Evolutionary conservation across 2,329 filamentous ascomycete species (phyloP), one percentile per base, ranked within the genome.

Genomic region (Rutstroemia sp.): DNA sequence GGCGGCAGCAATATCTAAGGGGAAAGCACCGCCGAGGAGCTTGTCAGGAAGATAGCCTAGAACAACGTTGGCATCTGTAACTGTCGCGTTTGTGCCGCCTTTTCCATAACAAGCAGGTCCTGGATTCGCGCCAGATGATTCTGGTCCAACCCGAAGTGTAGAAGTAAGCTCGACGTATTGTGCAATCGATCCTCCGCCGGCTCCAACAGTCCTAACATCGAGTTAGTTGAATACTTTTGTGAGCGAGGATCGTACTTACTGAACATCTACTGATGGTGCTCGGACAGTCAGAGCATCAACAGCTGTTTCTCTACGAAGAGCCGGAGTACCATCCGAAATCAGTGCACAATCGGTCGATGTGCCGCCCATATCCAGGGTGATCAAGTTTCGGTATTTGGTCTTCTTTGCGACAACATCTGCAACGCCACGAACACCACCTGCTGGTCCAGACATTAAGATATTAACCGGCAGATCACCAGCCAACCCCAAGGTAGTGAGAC

Each of bases 111-210:
- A 53, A 23, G 40, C 51, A 17, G 51, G 51, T 10, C 40, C 51
- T n/a, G 40, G 40, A 46, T 53, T 34, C 16, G 51, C 51, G 6
- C 51, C 51, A 25, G 51, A 53, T 1, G 51, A 53, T 53, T 53
- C 51, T 46, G 51, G 51, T 5, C 40, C 51, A 16, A 53, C 40
- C 16, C 40, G 17, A 25, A 53, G 34, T 23, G 51, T 46, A 21
- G 51, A 53, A 46, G 40, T 53, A 7, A 53, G 38, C 10, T 53
- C 27, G 5, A 53, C 51, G 40, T 53, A 53, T 25, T 46, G 51
- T 17, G 51, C 40, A 38, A 53, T 53, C 45, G 51, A 53, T 17
- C 51, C 42, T 25, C 42, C 51, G 23, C 30, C 51, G 34, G 51
- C 42, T 47, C 27, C 51, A 17, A 53, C 30, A 19, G 27, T 47